Evolutionary conservation across 75 land plant genomes (phyloP).

Genomic region (Chamaecyparis obtusa): DNA sequence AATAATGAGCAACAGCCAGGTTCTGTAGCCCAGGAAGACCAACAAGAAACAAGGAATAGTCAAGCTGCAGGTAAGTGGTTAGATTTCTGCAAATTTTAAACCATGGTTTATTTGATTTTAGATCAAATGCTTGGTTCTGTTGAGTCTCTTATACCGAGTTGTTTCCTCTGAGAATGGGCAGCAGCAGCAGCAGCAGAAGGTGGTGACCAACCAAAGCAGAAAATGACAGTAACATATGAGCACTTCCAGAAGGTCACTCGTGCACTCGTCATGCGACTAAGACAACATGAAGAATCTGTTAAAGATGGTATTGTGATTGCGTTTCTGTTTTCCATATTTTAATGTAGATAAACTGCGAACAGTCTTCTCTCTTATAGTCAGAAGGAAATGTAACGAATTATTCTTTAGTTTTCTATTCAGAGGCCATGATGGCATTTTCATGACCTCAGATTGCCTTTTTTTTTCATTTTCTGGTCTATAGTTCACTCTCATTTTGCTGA

Average conservation of each 20-base stretch:
- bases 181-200: constrained; percentile 13
- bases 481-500: background rate
- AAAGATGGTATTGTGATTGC: constrained; percentile 65
- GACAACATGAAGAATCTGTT: constrained; percentile 85
- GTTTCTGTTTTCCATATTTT: background rate
- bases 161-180: background rate
- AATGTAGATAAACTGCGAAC: background rate
- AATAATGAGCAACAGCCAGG: constrained; percentile 30
- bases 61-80: constrained; percentile 4
- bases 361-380: background rate
- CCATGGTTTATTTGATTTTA: background rate
- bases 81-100: background rate
- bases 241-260: constrained; percentile 92
- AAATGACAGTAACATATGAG: constrained; percentile 79
- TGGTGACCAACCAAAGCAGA: constrained; percentile 54
- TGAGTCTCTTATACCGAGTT: background rate
- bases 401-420: background rate
- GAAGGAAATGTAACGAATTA: background rate
- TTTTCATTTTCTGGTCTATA: background rate
- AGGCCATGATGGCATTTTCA: background rate
- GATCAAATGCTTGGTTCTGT: background rate
- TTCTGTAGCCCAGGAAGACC: constrained; percentile 11
- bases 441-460: background rate
- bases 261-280: constrained; percentile 88
- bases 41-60: background rate